A percentile compares a stretch with the other conserved stretches of the same genome.
These are phyloP conservation scores for Gymnopilus junonius DNA, from an alignment of 768 basidiomycete species.

Conservation along the genomic window DNA sequence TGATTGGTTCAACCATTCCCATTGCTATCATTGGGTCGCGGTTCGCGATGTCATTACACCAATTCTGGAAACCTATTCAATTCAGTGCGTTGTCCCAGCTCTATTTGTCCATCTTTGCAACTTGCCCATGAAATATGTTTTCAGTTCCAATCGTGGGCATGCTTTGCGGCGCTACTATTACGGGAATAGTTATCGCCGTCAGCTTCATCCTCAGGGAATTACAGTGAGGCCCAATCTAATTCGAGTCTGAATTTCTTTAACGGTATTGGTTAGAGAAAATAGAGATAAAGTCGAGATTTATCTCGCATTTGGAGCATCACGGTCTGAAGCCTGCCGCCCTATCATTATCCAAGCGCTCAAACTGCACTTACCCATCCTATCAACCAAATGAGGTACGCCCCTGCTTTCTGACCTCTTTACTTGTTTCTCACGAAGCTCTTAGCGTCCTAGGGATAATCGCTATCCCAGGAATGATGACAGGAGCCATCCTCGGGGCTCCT, in stretches of 20 bases:
- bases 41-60: constrained; percentile 75
- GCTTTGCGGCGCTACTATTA: constrained; percentile 82
- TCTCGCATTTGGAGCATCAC: constrained; percentile 83
- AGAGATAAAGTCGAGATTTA: constrained; percentile 85
- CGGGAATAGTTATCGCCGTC: constrained; percentile 72
- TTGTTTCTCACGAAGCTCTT: background rate
- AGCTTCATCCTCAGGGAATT: constrained; percentile 78
- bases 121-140: background rate
- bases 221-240: constrained; percentile 47
- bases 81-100: constrained; percentile 56
- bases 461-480: constrained; percentile 93
- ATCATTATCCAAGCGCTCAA: constrained; percentile 80
- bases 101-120: background rate
- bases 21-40: constrained; percentile 76
- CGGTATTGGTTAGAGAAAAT: constrained; percentile 62
- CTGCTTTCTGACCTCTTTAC: background rate
- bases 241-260: background rate
- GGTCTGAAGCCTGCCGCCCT: constrained; percentile 83
- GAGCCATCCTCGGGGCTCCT: constrained; percentile 88
- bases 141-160: constrained; percentile 85
- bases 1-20: constrained; percentile 79
- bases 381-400: constrained; percentile 78
- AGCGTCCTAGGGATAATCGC: constrained; percentile 78
- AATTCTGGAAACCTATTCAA: constrained; percentile 86
- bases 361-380: constrained; percentile 81